Evolutionary conservation across 805 yeast species (phyloP), one percentile per base, ranked within the genome.

Genomic region (Cephaloascus fragrans): DNA sequence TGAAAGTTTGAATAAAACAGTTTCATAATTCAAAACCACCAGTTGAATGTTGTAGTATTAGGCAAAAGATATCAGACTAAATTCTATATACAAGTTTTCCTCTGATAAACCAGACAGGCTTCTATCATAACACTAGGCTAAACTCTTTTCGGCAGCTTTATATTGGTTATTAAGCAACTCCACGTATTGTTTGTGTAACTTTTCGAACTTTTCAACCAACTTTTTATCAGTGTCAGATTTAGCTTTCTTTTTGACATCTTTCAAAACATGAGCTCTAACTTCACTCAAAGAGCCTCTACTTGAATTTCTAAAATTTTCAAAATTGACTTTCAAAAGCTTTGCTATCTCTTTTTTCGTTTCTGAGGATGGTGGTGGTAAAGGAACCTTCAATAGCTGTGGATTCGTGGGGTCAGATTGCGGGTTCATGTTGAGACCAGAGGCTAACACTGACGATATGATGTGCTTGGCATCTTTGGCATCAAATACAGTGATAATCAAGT

Each of bases 341-440:
- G 67, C 71, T 37, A 64, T 59, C 41, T 73, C 79, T 44, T 65
- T 61, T 64, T 73, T 79, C 19, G 80, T 64, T 41, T 83, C 94
- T 4, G 79, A 71, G 3, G 90, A 79, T 15, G 80, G 72, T 19
- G 87, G 78, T 14, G 95, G 94, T 42, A 88, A 63, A 2, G 84
- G 73, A 15, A 87, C 80, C 46, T 76, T 77, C 50, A 90, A 64
- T 26, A 80, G 69, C 57, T 83, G 94, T 26, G 80, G 77, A 53
- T 83, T 83, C 39, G 74, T 64, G 1, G 84, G 75, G 42, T 86
- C 89, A 18, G 67, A 68, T 52, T 83, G 89, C 1, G 97, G 95
- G 43, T 80, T 86, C 67, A 90, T 59, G 50, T 84, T 83, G 53
- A 85, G 61, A 8, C 75, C 73, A 0, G 89, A 68, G 1, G 74